phyloP scores from a whole-genome alignment of 78 protist genomes.

The Andalucia godoyi region DNA sequence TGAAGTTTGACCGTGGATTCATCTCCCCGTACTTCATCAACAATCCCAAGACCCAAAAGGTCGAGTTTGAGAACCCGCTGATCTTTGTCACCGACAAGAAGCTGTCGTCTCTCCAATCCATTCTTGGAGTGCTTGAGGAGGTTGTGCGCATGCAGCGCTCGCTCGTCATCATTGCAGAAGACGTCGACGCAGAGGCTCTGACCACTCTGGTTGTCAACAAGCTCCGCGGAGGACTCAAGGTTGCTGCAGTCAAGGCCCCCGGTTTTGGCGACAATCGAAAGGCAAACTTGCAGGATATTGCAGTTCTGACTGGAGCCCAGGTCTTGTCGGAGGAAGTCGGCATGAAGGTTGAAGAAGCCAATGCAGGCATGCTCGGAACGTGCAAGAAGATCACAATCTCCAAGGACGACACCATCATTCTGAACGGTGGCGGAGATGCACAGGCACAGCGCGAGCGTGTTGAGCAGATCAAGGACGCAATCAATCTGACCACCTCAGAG shows the following conservation, averaged over 20 bases:
- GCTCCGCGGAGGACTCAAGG: conserved; percentile 45
- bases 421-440: conserved; percentile 86
- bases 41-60: conserved; percentile 66
- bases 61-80: conserved; percentile 73
- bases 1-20: conserved; percentile 95
- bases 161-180: conserved; percentile 90
- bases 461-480: conserved; percentile 52
- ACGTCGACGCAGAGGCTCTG: conserved; percentile 88
- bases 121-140: conserved; percentile 82
- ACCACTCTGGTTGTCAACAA: conserved; percentile 83
- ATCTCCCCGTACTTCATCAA: conserved; percentile 92
- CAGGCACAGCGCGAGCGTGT: conserved; percentile 70
- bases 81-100: conserved; percentile 53
- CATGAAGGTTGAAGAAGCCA: conserved; percentile 17
- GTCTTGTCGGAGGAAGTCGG: conserved; percentile 26
- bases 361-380: conserved; percentile 66
- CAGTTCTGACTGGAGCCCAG: conserved; percentile 89
- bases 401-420: conserved; percentile 82
- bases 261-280: conserved; percentile 97
- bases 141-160: conserved; percentile 38
- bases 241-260: conserved; percentile 94
- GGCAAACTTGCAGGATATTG: conserved; percentile 89
- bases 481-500: conserved; percentile 52
- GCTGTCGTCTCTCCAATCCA: conserved; percentile 51
- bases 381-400: conserved; percentile 66